Base-by-base conservation (phyloP, 2,329 filamentous ascomycete genomes). In the Sporothrix brunneoviolacea region DNA sequence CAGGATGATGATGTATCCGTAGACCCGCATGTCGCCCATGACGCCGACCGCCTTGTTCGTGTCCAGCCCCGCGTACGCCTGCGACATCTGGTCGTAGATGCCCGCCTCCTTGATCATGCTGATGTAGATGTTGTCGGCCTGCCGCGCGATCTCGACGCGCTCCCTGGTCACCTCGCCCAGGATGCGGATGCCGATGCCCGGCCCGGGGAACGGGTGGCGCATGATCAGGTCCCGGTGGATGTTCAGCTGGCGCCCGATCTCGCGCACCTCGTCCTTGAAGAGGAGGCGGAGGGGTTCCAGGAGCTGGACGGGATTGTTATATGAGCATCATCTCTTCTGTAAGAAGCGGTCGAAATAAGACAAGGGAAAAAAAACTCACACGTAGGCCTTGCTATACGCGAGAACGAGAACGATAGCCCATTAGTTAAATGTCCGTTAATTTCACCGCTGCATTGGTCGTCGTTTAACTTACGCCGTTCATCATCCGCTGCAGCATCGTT, bases 91-190 rank as follows among this genome's bases (percentile, higher is more conserved):
- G 52, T 85, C 68, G 65, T 91, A 91, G 19, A 90, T 66, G 10
- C 86, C 86, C 0, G 84, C 84, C 50, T 79, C 77, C 60, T 72
- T 75, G 68, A 91, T 91, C 75, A 84, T 82, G 55, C 76, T 75
- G 58, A 91, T 89, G 69, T 87, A 91, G 62, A 91, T 91, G 61
- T 80, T 63, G 61, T 91, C 88, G 2, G 86, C 87, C 63, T 86
- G 73, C n/a, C 87, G 72, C 2, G 82, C 88, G 56, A 95, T 93
- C 50, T 81, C 80, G 15, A 95, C 84, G 37, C 85, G 80, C 63
- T 91, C 86, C 2, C 75, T 76, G 1, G 88, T 95, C 13, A 95
- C 83, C 59, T 94, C 90, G 32, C 91, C 91, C 1, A 95, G 72
- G 54, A 95, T 84, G 48, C 88, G 78, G 58, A 93, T 86, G 13